Percentiles rank a stretch among this genome's conserved stretches.
Conservation (phyloP, 2,329 filamentous ascomycete genomes). For the Scortechinia acanthostroma region DNA sequence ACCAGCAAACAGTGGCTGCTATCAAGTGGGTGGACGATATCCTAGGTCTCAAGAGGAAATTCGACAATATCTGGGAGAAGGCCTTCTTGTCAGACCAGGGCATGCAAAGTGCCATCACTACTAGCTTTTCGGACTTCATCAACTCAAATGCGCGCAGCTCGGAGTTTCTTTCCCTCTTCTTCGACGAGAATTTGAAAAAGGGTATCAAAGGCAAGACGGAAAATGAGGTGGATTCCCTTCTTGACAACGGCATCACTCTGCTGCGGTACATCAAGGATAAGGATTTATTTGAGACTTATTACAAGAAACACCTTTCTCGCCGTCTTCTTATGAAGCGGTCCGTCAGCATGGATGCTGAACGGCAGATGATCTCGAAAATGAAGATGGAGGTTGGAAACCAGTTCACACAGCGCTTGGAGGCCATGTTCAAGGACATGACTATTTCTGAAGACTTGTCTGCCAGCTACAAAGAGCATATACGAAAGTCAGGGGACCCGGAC, state of each 20-base stretch:
- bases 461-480: conserved; percentile 45
- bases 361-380: conserved; percentile 64
- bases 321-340: conserved; percentile 59
- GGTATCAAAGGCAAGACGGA: conserved; percentile 62
- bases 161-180: conserved; percentile 61
- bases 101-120: conserved; percentile 49
- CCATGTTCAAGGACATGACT: conserved; percentile 64
- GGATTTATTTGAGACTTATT: conserved; percentile 62
- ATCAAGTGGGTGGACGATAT: conserved; percentile 63
- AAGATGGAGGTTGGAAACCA: conserved; percentile 64
- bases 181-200: conserved; percentile 65
- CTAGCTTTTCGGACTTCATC: conserved; percentile 57
- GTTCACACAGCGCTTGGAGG: conserved; percentile 57
- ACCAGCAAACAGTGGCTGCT: conserved; percentile 51
- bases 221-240: conserved; percentile 46
- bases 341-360: conserved; percentile 56
- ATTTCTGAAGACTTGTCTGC: conserved; percentile 53
- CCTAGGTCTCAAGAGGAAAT: conserved; percentile 49
- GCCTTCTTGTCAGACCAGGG: conserved; percentile 47
- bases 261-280: conserved; percentile 59
- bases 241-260: conserved; percentile 57
- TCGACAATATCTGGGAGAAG: conserved; percentile 46
- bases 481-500: conserved; percentile 39
- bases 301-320: conserved; percentile 62
- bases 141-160: conserved; percentile 53